phyloP scores from a whole-genome alignment of 495 filamentous ascomycete genomes.

The Podospora conica region DNA sequence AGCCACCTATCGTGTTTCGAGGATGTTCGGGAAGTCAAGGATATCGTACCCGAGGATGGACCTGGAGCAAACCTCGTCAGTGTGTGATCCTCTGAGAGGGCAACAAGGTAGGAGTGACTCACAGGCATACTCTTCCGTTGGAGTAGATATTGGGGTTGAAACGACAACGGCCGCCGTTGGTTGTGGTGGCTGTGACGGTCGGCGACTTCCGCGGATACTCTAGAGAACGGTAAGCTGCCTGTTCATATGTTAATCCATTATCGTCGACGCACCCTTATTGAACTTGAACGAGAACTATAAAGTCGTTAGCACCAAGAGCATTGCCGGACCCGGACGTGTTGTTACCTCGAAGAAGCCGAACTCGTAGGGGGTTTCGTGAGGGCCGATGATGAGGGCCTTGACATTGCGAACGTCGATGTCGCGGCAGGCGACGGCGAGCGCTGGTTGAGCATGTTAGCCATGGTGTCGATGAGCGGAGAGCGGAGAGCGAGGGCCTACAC shows the following conservation, averaged over 20 bases:
- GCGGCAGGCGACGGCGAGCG: constrained; percentile 76
- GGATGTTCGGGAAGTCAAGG: constrained; percentile 19
- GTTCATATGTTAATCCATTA: not conserved
- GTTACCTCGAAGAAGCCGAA: constrained; percentile 92
- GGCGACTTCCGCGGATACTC: constrained; percentile 88
- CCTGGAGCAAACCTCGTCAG: constrained; percentile 39
- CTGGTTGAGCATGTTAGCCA: constrained; percentile 36
- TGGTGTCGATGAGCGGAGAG: not conserved
- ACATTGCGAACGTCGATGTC: constrained; percentile 87
- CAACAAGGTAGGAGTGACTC: constrained; percentile 21
- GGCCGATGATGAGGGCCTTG: constrained; percentile 82
- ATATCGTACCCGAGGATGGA: constrained; percentile 76
- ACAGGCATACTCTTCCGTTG: constrained; percentile 87
- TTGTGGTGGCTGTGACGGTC: constrained; percentile 67
- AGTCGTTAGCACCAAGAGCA: constrained; percentile 19
- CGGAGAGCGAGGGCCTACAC: constrained; percentile 47
- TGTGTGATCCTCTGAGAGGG: not conserved
- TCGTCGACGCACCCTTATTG: constrained; percentile 47
- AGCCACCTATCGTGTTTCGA: constrained; percentile 16
- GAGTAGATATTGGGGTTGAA: constrained; percentile 98
- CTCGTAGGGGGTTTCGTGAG: constrained; percentile 92
- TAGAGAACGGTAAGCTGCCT: constrained; percentile 23
- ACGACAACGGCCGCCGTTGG: constrained; percentile 76
- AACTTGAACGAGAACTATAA: constrained; percentile 61
- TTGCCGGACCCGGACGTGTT: not conserved